Base-by-base conservation (phyloP, 345 rosid species). In the Melaleuca quinquenervia region DNA sequence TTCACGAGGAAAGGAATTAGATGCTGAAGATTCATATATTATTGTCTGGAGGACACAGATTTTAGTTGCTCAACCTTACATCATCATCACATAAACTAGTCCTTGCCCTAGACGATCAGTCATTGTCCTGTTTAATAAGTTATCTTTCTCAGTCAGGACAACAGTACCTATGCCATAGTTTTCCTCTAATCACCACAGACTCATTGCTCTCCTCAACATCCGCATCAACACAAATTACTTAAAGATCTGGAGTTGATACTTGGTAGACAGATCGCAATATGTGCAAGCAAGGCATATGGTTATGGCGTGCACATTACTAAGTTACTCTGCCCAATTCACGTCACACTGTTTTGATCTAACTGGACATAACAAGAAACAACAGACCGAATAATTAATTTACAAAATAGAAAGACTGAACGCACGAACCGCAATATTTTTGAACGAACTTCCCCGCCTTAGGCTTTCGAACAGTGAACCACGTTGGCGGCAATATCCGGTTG, bases 401-500 rank as follows among this genome's bases (percentile, higher is more conserved):
- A 18, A 74, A 54, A n/a, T 36, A 48, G 16, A 87, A 29, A 12
- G 49, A 82, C 3, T 48, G 13, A 41, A 52, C 53, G 85, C 41
- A 90, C 94, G 90, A 85, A 95, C 98, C 98, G 83, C 90, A 90
- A 85, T 94, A 92, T 87, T 88, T 85, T 82, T 91, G 88, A 52
- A 90, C 85, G 84, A 90, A 90, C 82, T 91, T 94, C 62, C 93
- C 93, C 54, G 90, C 84, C 83, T 76, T 90, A 53, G 91, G 92
- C 44, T 87, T 90, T 75, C 91, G 91, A 62, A 95, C 87, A 14
- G 93, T 82, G 78, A 95, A 92, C 99, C 98, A 95, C 84, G 97
- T 94, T 1, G 99, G 97, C 20, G 93, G 93, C 93, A 95, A 74
- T 84, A 91, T 92, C 84, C 90, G 98, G 75, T 92, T 92, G 54